Evolutionary conservation across 2,329 filamentous ascomycete genomes (phyloP), one percentile per base, ranked within the genome.

Genomic region (Cladosporium sp.): DNA sequence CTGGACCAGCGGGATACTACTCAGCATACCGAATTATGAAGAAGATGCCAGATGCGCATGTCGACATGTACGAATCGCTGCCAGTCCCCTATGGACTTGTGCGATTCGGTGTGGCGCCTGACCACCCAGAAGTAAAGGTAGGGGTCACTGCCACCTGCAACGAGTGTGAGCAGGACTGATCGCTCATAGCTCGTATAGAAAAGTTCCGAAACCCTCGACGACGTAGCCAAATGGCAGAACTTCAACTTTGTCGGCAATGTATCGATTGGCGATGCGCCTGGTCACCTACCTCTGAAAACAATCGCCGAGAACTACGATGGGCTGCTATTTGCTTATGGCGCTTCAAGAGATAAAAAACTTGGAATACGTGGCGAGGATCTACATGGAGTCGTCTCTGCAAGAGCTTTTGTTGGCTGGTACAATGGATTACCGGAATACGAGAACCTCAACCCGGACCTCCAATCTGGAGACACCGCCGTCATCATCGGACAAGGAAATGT

Each of bases 101-200:
- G 58, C 86, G 95, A 64, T 97, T 95, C 75, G 95, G 95, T 10
- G 95, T 99, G 66, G 96, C 95, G n/a, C 95, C 95, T 5, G 95
- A 99, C 76, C 95, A 99, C 79, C 94, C 95, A 0, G 94, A 99
- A 80, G 95, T 99, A 70, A 99, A 99, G 87, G 92, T 95, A 80
- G 67, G 79, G 4, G 10, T 39, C n/a, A 56, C 16, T 32, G 28
- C 49, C 32, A 46, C 60, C 49, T 63, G 48, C 60, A 56, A 46
- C 48, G 16, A 23, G 39, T 26, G 49, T 56, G 34, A 26, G 60
- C 49, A 63, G 60, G 43, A 67, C 69, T 72, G 71, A 72, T 71
- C 32, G 65, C 66, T 68, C 23, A 46, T 66, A 62, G 64, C 53
- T 66, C 65, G 70, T 66, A 66, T 72, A 96, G 92, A 98, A 97